Percentiles rank a stretch among this genome's conserved stretches.
Evolutionary conservation across 176 grass and related monocot genomes (phyloP).

Genomic region (Oryza australiensis): DNA sequence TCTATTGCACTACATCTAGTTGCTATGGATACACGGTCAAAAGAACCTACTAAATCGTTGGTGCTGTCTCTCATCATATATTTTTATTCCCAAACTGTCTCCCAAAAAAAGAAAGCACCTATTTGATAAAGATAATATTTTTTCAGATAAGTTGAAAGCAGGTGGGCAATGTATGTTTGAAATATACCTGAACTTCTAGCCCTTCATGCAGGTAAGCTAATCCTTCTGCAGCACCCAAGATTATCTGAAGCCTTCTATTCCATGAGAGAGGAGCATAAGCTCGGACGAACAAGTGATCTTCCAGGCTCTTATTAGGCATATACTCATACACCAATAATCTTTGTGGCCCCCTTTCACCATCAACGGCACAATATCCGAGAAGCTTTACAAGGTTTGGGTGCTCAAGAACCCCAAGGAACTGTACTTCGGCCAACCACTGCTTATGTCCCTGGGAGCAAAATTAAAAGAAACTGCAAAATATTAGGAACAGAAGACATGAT

Average conservation of each 20-base stretch:
- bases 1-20: neutral
- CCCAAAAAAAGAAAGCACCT: neutral
- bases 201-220: conserved; percentile 87
- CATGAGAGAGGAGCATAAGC: conserved; percentile 60
- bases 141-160: neutral
- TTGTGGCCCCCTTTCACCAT: conserved; percentile 67
- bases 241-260: conserved; percentile 83
- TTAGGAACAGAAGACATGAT: conserved; percentile 2
- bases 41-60: neutral
- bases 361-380: conserved; percentile 83
- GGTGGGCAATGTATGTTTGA: neutral
- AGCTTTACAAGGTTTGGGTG: conserved; percentile 96
- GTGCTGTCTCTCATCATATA: neutral
- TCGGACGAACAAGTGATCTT: conserved; percentile 86
- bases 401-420: conserved; percentile 91
- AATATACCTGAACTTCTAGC: conserved; percentile 74
- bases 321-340: conserved; percentile 87
- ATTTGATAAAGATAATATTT: neutral
- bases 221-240: conserved; percentile 83
- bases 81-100: neutral
- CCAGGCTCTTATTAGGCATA: conserved; percentile 92
- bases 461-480: conserved; percentile 9
- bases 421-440: conserved; percentile 95
- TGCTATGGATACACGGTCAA: neutral
- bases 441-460: conserved; percentile 74